phyloP scores from a whole-genome alignment of 306 rosid species.

The Prunus davidiana region DNA sequence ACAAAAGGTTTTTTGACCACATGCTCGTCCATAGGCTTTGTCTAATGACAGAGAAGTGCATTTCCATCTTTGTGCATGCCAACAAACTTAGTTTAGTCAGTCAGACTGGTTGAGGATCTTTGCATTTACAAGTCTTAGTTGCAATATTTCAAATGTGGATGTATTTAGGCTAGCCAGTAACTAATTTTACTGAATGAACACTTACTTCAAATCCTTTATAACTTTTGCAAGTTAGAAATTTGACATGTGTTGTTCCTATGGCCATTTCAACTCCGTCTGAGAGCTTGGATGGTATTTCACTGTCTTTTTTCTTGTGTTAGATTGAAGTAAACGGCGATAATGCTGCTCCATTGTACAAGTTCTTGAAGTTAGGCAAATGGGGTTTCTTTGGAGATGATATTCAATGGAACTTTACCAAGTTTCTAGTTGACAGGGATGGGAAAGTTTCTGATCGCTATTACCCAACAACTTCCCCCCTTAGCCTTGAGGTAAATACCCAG shows the following conservation, averaged over 20 bases:
- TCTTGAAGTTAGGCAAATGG: slow-evolving; percentile 68
- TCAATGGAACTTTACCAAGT: slow-evolving; percentile 82
- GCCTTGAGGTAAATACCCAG: slow-evolving; percentile 55
- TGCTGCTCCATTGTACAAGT: slow-evolving; percentile 67
- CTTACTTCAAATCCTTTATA: neutral
- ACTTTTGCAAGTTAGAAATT: neutral
- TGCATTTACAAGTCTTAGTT: neutral
- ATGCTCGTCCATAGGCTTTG: neutral
- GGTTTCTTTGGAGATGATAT: slow-evolving; percentile 74
- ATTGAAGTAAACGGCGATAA: slow-evolving; percentile 75
- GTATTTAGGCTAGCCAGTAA: neutral
- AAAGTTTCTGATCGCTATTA: slow-evolving; percentile 63
- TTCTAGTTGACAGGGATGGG: slow-evolving; percentile 67
- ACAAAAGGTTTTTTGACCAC: neutral
- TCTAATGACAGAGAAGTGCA: neutral
- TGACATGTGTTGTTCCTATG: neutral
- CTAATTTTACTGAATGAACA: neutral
- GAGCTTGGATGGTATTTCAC: neutral
- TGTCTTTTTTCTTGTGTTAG: slow-evolving; percentile 25
- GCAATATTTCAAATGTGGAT: neutral
- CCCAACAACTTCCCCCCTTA: slow-evolving; percentile 75
- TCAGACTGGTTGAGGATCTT: neutral
- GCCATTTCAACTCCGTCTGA: neutral
- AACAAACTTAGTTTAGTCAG: neutral
- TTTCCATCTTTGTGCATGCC: neutral